phyloP scores from a whole-genome alignment of 768 basidiomycete genomes.

The Collybia mongolica region DNA sequence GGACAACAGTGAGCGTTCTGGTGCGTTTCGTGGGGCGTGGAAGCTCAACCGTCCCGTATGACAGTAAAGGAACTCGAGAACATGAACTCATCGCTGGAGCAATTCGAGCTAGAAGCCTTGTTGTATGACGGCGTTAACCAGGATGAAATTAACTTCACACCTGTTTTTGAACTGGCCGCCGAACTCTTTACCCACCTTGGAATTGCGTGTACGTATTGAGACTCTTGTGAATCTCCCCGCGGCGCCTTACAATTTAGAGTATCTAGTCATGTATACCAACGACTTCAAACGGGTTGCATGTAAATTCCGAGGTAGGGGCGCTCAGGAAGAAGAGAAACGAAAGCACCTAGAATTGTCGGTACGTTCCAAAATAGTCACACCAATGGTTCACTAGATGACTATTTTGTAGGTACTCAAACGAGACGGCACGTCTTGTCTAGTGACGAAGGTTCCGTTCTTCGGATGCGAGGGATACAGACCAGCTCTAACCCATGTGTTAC shows the following conservation, averaged over 20 bases:
- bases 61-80: conserved; percentile 13
- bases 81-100: conserved; percentile 13
- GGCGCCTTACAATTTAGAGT: background rate
- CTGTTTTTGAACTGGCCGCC: conserved; percentile 14
- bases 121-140: conserved; percentile 14
- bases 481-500: conserved; percentile 12
- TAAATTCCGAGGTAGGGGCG: background rate
- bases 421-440: conserved; percentile 15
- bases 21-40: background rate
- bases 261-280: conserved; percentile 1
- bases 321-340: background rate
- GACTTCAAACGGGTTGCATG: background rate
- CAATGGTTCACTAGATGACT: background rate
- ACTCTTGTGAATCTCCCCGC: background rate
- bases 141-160: conserved; percentile 7
- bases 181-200: conserved; percentile 16
- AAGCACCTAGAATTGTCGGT: conserved; percentile 8
- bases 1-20: conserved; percentile 15
- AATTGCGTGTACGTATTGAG: conserved; percentile 11
- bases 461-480: conserved; percentile 5
- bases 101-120: conserved; percentile 3
- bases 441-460: conserved; percentile 11
- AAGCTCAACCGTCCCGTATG: background rate
- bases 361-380: background rate
- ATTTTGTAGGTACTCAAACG: conserved; percentile 12